A percentile compares a stretch with the other conserved stretches of the same genome.
phyloP scores from a whole-genome alignment of 352 stramenopile species.

The Pythium sp. region DNA sequence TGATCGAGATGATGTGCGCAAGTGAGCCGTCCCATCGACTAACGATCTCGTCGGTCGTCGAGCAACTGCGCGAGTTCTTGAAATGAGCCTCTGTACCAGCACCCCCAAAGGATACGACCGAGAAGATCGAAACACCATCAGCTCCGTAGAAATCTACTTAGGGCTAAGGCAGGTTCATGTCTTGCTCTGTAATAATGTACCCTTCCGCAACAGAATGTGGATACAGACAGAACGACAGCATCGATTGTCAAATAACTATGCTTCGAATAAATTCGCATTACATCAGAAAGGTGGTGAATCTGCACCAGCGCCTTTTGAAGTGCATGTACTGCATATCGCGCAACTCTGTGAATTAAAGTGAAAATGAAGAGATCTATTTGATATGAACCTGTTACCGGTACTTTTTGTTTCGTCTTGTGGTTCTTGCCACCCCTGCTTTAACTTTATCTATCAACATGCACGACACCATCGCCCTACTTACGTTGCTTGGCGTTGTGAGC shows the following conservation, averaged over 20 bases:
- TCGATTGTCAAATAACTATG: too few relatives aligned
- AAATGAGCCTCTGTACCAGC: not conserved
- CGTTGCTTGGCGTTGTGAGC: not conserved
- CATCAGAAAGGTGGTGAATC: too few relatives aligned
- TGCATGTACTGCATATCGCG: too few relatives aligned
- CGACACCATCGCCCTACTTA: not conserved
- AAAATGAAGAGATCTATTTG: constrained; percentile 3
- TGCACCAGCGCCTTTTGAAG: too few relatives aligned
- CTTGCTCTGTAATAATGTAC: too few relatives aligned
- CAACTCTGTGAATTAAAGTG: not conserved
- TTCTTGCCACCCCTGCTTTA: not conserved
- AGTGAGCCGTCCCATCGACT: constrained; percentile 1
- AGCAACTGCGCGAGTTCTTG: constrained; percentile 2
- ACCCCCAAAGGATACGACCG: too few relatives aligned
- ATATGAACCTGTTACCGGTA: not conserved
- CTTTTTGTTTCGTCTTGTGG: not conserved
- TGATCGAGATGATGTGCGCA: constrained; percentile 11
- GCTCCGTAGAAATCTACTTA: not conserved
- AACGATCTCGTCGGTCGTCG: constrained; percentile 5
- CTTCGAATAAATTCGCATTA: too few relatives aligned
- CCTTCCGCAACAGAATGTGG: too few relatives aligned
- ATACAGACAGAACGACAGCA: too few relatives aligned
- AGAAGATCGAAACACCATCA: not conserved
- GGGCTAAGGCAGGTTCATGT: too few relatives aligned
- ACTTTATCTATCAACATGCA: not conserved